phyloP scores from a whole-genome alignment of 1,284 basidiomycete genomes.

The Farysia itapuensis region DNA sequence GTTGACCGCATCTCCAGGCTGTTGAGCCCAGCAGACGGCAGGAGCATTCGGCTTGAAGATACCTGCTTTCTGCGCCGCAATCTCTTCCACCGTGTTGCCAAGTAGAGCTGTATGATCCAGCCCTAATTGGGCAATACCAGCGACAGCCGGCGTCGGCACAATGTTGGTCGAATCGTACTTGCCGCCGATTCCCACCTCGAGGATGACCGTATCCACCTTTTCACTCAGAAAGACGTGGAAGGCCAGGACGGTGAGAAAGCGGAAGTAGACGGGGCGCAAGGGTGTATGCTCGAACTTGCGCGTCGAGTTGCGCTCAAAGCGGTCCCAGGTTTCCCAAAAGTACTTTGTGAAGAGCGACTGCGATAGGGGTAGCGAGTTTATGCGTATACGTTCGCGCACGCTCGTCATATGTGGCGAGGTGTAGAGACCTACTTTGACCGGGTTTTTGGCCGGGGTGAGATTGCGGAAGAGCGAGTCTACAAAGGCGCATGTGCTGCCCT shows the following conservation, averaged over 20 bases:
- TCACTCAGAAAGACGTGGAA: slow-evolving; percentile 84
- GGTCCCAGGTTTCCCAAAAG: slow-evolving; percentile 97
- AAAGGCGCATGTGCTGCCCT: slow-evolving; percentile 95
- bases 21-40: slow-evolving; percentile 82
- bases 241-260: slow-evolving; percentile 87
- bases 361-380: slow-evolving; percentile 85
- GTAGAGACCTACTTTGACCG: slow-evolving; percentile 71
- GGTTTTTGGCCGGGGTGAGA: slow-evolving; percentile 31
- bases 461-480: slow-evolving; percentile 55
- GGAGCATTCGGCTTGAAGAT: slow-evolving; percentile 91
- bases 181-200: slow-evolving; percentile 97
- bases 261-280: slow-evolving; percentile 86
- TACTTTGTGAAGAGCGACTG: slow-evolving; percentile 85
- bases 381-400: slow-evolving; percentile 90
- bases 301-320: slow-evolving; percentile 68
- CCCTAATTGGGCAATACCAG: slow-evolving; percentile 86
- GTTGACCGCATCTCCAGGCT: slow-evolving; percentile 71
- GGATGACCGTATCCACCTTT: slow-evolving; percentile 81
- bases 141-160: slow-evolving; percentile 83
- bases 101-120: slow-evolving; percentile 90
- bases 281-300: slow-evolving; percentile 63
- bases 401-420: slow-evolving; percentile 96
- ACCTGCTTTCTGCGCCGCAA: slow-evolving; percentile 93
- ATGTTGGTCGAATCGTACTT: slow-evolving; percentile 95
- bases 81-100: slow-evolving; percentile 84